Evolutionary conservation across 305 asterid genomes (phyloP).

Genomic region (Solanum hybrid): DNA sequence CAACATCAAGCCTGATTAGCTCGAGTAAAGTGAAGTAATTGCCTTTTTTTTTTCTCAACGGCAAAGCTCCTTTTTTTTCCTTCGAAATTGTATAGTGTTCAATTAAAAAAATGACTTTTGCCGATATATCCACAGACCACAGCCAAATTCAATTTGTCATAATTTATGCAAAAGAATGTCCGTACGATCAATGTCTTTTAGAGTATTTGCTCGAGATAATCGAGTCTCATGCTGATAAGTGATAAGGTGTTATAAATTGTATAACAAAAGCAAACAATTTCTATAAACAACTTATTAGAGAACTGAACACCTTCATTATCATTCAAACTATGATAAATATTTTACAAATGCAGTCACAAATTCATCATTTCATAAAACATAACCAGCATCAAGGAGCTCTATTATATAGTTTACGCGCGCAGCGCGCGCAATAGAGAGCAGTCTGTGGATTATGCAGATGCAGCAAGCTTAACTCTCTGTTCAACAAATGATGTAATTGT

Average conservation of each 20-base stretch:
- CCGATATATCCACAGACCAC: too few relatives aligned
- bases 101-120: too few relatives aligned
- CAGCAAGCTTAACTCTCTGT: background rate
- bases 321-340: background rate
- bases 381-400: background rate
- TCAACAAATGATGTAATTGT: slow-evolving; percentile 7
- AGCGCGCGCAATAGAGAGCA: too few relatives aligned
- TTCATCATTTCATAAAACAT: background rate
- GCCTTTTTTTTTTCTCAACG: too few relatives aligned
- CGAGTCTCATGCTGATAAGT: background rate
- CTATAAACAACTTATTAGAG: background rate
- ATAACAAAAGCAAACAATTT: background rate
- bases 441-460: background rate
- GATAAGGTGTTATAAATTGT: too few relatives aligned
- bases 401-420: background rate
- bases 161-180: too few relatives aligned
- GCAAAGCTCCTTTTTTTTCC: too few relatives aligned
- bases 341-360: background rate
- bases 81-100: too few relatives aligned
- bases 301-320: background rate
- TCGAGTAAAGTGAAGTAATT: too few relatives aligned
- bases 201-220: background rate
- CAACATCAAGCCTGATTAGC: too few relatives aligned
- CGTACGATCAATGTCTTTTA: too few relatives aligned
- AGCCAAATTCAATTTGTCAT: background rate